Conservation (phyloP, 2,329 filamentous ascomycete genomes). For the Ophiocordyceps camponoti-leonardi region DNA sequence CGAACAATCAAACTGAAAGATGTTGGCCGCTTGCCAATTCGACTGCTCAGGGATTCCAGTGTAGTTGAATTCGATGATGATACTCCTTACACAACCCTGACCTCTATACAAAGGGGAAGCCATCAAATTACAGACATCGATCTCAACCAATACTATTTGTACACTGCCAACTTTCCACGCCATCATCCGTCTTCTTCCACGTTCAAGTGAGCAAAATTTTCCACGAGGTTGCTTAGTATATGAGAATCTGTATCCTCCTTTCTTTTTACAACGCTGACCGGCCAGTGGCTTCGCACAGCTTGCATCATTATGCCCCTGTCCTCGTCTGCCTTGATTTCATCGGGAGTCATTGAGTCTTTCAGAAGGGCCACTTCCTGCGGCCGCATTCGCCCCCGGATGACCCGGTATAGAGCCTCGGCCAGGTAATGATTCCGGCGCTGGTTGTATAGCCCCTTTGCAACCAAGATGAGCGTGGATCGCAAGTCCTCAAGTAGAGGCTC, state of each 20-base stretch:
- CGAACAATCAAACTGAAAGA: too few species aligned
- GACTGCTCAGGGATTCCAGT: too few species aligned
- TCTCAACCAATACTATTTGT: too few species aligned
- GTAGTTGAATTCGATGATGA: too few species aligned
- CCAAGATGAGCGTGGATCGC: constrained; percentile 16
- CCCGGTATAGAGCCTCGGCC: constrained; percentile 13
- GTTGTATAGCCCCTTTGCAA: constrained; percentile 14
- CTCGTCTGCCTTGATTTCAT: constrained; percentile 2
- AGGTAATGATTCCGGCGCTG: constrained; percentile 18
- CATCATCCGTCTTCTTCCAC: background rate
- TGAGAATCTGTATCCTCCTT: constrained; percentile 9
- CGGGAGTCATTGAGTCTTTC: too few species aligned
- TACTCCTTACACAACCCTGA: too few species aligned
- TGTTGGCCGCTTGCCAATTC: too few species aligned
- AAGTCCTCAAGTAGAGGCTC: constrained; percentile 8
- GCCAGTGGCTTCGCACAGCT: constrained; percentile 13
- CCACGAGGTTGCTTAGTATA: constrained; percentile 8
- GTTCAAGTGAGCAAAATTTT: constrained; percentile 4
- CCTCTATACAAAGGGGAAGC: too few species aligned
- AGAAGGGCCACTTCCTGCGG: constrained; percentile 8
- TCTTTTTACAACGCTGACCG: constrained; percentile 12
- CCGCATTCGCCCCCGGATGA: constrained; percentile 16
- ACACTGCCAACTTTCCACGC: too few species aligned
- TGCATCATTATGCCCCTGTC: constrained; percentile 7
- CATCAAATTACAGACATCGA: too few species aligned